phyloP scores from a whole-genome alignment of 768 basidiomycete species.

The Pisolithus albus region DNA sequence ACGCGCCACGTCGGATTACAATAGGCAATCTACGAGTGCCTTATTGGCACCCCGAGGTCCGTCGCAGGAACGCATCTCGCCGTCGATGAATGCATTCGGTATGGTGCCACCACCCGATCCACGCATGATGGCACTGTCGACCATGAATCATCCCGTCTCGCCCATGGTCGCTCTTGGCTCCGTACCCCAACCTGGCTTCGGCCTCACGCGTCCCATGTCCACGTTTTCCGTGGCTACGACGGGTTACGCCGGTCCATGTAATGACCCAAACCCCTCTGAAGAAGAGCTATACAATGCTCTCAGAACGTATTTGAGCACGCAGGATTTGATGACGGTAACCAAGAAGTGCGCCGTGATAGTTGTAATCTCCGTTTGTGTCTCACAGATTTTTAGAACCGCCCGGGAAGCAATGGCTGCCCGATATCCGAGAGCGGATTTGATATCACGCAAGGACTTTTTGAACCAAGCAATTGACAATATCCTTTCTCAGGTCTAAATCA shows the following conservation, averaged over 20 bases:
- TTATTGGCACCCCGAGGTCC: slow-evolving; percentile 19
- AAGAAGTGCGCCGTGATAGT: slow-evolving; percentile 44
- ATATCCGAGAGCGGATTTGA: slow-evolving; percentile 64
- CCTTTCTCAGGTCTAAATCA: slow-evolving; percentile 44
- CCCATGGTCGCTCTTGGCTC: slow-evolving; percentile 23
- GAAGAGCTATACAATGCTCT: slow-evolving; percentile 54
- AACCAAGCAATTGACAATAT: slow-evolving; percentile 64
- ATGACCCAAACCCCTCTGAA: slow-evolving; percentile 50
- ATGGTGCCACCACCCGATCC: slow-evolving; percentile 39
- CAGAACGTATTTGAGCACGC: slow-evolving; percentile 51
- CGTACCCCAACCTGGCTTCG: slow-evolving; percentile 28
- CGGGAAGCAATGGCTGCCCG: slow-evolving; percentile 55
- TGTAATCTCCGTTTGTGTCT: slow-evolving; percentile 1
- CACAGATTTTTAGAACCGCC: slow-evolving; percentile 38
- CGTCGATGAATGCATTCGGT: slow-evolving; percentile 31
- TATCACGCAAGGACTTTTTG: slow-evolving; percentile 51
- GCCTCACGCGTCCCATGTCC: slow-evolving; percentile 40
- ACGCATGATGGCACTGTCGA: slow-evolving; percentile 42
- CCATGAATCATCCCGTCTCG: slow-evolving; percentile 32
- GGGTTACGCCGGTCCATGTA: slow-evolving; percentile 43
- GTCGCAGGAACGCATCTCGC: slow-evolving; percentile 34
- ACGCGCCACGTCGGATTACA: slow-evolving; percentile 24
- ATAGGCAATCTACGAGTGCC: slow-evolving; percentile 20
- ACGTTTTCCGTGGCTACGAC: slow-evolving; percentile 59
- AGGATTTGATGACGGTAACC: slow-evolving; percentile 68